Conservation (phyloP, 108 stramenopile genomes). For the Nitzschia palea region DNA sequence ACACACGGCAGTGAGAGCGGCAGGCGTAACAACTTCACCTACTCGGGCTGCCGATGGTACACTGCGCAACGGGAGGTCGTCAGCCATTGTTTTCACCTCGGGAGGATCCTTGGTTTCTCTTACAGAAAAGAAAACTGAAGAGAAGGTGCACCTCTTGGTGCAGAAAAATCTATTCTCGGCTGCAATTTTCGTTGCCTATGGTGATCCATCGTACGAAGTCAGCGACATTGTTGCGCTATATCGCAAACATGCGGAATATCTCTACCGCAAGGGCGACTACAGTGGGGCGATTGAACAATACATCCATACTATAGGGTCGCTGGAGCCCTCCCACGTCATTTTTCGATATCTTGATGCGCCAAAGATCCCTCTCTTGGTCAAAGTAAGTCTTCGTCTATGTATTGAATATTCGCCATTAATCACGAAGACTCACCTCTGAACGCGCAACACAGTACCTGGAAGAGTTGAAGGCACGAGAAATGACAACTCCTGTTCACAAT, state of each 20-base stretch:
- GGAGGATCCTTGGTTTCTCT: conserved; percentile 85
- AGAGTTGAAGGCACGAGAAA: conserved; percentile 53
- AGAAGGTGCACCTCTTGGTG: conserved; percentile 88
- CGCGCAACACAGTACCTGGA: conserved; percentile 67
- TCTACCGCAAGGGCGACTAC: conserved; percentile 92
- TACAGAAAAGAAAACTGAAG: conserved; percentile 80
- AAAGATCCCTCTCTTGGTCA: conserved; percentile 80
- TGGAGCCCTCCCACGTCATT: conserved; percentile 94
- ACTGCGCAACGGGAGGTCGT: conserved; percentile 63
- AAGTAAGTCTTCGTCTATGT: neutral
- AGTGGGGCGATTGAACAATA: conserved; percentile 92
- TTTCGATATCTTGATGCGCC: conserved; percentile 91
- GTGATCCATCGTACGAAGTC: conserved; percentile 70
- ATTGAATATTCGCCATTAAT: neutral
- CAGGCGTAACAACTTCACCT: conserved; percentile 61
- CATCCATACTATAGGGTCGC: conserved; percentile 90
- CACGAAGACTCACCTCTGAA: no score
- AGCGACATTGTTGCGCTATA: conserved; percentile 80
- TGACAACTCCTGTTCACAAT: conserved; percentile 72
- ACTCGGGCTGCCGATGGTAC: conserved; percentile 38
- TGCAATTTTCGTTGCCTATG: conserved; percentile 90
- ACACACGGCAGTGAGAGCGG: conserved; percentile 70
- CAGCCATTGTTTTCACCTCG: conserved; percentile 73
- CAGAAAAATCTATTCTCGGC: conserved; percentile 88
- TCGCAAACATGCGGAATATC: conserved; percentile 89